Percentiles rank a stretch among this genome's conserved stretches.
Evolutionary conservation across 495 filamentous ascomycete species (phyloP).

Genomic region (Rostrohypoxylon terebratum): DNA sequence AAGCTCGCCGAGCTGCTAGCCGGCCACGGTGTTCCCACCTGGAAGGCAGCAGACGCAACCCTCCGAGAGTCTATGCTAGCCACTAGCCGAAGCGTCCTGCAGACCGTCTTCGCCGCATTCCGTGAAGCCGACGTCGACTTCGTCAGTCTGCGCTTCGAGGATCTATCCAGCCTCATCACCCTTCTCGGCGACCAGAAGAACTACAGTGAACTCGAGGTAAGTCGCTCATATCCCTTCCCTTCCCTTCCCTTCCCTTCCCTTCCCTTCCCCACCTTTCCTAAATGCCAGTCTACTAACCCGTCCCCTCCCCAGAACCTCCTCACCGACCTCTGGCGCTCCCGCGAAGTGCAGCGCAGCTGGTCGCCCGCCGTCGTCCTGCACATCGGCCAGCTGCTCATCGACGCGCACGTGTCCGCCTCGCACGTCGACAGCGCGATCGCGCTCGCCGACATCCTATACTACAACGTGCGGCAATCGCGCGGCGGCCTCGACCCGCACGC

Average conservation of each 20-base stretch:
- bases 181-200: slow-evolving; percentile 70
- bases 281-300: neutral
- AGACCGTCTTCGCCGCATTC: slow-evolving; percentile 56
- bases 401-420: slow-evolving; percentile 65
- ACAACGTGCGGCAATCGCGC: slow-evolving; percentile 71
- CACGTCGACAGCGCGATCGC: slow-evolving; percentile 59
- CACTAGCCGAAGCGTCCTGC: slow-evolving; percentile 66
- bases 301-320: slow-evolving; percentile 58
- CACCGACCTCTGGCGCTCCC: slow-evolving; percentile 69
- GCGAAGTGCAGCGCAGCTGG: slow-evolving; percentile 71
- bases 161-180: slow-evolving; percentile 66
- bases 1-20: slow-evolving; percentile 67
- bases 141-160: slow-evolving; percentile 61
- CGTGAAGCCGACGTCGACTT: slow-evolving; percentile 62
- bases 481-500: slow-evolving; percentile 66
- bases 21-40: slow-evolving; percentile 54
- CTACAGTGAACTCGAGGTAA: slow-evolving; percentile 69
- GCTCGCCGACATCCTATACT: slow-evolving; percentile 70
- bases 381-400: slow-evolving; percentile 68
- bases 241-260: neutral
- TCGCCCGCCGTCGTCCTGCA: slow-evolving; percentile 63
- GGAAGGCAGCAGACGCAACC: slow-evolving; percentile 57
- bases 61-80: slow-evolving; percentile 61
- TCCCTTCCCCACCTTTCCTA: neutral
- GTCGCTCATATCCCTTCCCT: slow-evolving; percentile 21